These are phyloP conservation scores for Strigomonas culicis DNA, from an alignment of 208 protist species.

Conservation along the genomic window DNA sequence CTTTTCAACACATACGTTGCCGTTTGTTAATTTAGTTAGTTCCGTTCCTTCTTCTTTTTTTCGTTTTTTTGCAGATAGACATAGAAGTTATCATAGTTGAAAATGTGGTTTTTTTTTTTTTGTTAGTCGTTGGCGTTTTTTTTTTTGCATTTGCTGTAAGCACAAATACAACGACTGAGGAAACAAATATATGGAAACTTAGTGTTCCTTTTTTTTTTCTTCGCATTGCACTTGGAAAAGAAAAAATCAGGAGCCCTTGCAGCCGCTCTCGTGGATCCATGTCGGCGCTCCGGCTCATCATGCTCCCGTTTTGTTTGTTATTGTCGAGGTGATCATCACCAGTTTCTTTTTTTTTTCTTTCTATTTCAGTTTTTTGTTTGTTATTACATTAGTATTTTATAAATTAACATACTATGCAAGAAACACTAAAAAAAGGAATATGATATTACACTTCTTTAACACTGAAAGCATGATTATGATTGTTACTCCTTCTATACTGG, in stretches of 20 bases:
- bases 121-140: no score
- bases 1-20: no score
- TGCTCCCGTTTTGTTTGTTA: no score
- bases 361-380: not conserved
- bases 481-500: not conserved
- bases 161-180: no score
- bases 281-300: no score
- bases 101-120: not conserved
- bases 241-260: slow-evolving; percentile 12
- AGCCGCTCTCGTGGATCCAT: no score
- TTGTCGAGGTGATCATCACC: not conserved
- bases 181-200: no score
- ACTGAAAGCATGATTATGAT: no score
- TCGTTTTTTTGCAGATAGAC: not conserved
- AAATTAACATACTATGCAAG: no score
- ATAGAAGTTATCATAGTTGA: not conserved
- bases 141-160: no score
- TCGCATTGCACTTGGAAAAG: not conserved
- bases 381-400: not conserved
- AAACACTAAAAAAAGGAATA: no score
- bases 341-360: slow-evolving; percentile 8
- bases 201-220: not conserved
- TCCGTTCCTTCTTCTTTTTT: not conserved
- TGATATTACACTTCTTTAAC: no score
- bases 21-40: not conserved